phyloP scores from a whole-genome alignment of 2,329 filamentous ascomycete species.

The Monosporascus sp. region DNA sequence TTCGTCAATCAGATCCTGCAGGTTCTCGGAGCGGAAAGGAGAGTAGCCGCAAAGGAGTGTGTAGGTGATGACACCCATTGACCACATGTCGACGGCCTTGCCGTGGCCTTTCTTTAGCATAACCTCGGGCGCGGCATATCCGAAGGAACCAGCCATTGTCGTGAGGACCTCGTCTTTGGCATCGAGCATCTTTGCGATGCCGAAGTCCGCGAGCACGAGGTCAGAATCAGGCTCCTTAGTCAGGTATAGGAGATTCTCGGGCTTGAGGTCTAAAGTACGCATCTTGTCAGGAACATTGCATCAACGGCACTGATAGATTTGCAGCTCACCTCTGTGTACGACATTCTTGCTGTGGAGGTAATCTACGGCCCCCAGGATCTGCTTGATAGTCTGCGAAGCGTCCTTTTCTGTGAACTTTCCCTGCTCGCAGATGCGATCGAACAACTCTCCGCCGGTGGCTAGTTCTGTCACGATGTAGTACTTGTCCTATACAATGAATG shows the following conservation, averaged over 20 bases:
- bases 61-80: slow-evolving; percentile 96
- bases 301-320: background rate
- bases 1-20: slow-evolving; percentile 90
- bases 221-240: slow-evolving; percentile 72
- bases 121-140: slow-evolving; percentile 94
- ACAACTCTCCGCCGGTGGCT: slow-evolving; percentile 91
- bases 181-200: slow-evolving; percentile 97
- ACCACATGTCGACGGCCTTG: slow-evolving; percentile 99
- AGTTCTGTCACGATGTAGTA: slow-evolving; percentile 99
- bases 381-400: slow-evolving; percentile 89
- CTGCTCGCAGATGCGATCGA: slow-evolving; percentile 96
- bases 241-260: slow-evolving; percentile 93
- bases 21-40: slow-evolving; percentile 91
- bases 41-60: slow-evolving; percentile 97
- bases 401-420: slow-evolving; percentile 99
- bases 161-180: slow-evolving; percentile 86
- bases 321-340: slow-evolving; percentile 75
- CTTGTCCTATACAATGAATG: slow-evolving; percentile 65
- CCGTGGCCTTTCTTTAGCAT: slow-evolving; percentile 98
- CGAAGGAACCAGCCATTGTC: slow-evolving; percentile 98
- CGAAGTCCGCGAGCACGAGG: slow-evolving; percentile 92
- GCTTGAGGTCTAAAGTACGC: slow-evolving; percentile 74
- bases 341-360: slow-evolving; percentile 94
- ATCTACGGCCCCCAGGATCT: slow-evolving; percentile 87
- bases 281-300: background rate